Base-by-base conservation (phyloP, 1,139 yeast species). In the Candida pseudocylindracea region DNA sequence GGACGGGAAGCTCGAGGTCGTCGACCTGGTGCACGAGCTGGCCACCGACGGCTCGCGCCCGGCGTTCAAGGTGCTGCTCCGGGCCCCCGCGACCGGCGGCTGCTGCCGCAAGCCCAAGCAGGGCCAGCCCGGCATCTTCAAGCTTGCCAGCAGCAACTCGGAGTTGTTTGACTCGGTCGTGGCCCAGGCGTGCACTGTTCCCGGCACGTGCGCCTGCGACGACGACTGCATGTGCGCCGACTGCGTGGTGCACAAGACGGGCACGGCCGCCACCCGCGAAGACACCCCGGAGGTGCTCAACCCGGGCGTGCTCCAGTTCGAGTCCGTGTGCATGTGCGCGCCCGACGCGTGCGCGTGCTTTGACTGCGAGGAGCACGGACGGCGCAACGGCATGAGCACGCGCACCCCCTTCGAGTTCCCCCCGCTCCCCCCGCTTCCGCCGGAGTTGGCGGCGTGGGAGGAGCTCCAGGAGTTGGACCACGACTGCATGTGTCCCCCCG, bases 181-280 rank as follows among this genome's bases (percentile, higher is more conserved):
- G 27, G 46, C 53, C 28, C 50, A 57, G 28, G 45, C 66, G 6
- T 60, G 70, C 41, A 54, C 67, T 1, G 51, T 62, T 12, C 63
- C 66, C 0, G 71, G 70, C 0, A 49, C 67, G 0, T 67, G 73
- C 44, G 43, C 53, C 28, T 67, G 73, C 46, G 62, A 53, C 12
- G 60, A 52, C 15, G 45, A 50, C 25, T 67, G 73, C 45, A 33
- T 45, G 5, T 67, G 73, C 46, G 58, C 49, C 12, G 63, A 58
- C 2, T 67, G 73, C 41, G 44, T 50, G 25, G 61, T 54, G 1
- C 73, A 67, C 44, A 55, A 55, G 13, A 55, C 51, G 34, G 33
- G 45, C 2, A 6, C 20, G 20, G 6, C 20, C 6, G 6, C 6
- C 20, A 4, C 20, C 6, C 20, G 20, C 6, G 20, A 15, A 4